Conservation (phyloP, 768 basidiomycete genomes). For the Lactifluus pinguis region DNA sequence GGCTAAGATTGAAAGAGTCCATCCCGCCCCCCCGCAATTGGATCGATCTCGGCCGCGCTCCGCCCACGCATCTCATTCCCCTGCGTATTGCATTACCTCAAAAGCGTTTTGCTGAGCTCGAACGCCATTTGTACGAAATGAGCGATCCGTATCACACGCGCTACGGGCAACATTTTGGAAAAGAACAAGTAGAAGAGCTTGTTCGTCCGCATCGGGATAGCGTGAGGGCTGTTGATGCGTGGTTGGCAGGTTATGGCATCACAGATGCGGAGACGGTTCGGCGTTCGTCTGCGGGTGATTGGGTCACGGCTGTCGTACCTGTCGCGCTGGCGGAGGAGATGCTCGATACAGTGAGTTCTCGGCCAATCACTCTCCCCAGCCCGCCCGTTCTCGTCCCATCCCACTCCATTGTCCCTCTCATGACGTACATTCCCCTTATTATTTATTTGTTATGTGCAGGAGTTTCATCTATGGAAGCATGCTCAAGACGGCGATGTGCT, state of each 20-base stretch:
- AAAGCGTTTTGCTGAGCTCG: constrained; percentile 20
- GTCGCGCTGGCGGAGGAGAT: constrained; percentile 56
- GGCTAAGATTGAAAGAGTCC: too few species aligned
- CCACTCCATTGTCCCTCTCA: not conserved
- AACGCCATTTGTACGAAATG: constrained; percentile 21
- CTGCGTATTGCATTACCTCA: constrained; percentile 34
- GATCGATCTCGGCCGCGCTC: constrained; percentile 34
- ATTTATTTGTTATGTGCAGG: constrained; percentile 31
- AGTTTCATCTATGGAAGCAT: constrained; percentile 56
- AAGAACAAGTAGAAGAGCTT: constrained; percentile 54
- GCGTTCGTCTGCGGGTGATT: constrained; percentile 60
- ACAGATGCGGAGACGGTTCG: not conserved
- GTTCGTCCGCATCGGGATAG: constrained; percentile 50
- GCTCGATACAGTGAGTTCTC: constrained; percentile 50
- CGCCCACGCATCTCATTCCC: constrained; percentile 37
- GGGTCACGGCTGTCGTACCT: constrained; percentile 53
- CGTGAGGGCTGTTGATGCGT: constrained; percentile 45
- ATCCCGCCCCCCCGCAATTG: constrained; percentile 38
- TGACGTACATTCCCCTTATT: not conserved
- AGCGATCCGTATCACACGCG: constrained; percentile 19
- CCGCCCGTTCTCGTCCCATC: too few species aligned
- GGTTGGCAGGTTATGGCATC: constrained; percentile 47
- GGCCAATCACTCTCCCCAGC: too few species aligned
- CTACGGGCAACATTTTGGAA: constrained; percentile 41
- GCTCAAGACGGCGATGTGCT: constrained; percentile 35